Base-by-base conservation (phyloP, 139 green algal genomes). In the Tetradesmus obliquus region DNA sequence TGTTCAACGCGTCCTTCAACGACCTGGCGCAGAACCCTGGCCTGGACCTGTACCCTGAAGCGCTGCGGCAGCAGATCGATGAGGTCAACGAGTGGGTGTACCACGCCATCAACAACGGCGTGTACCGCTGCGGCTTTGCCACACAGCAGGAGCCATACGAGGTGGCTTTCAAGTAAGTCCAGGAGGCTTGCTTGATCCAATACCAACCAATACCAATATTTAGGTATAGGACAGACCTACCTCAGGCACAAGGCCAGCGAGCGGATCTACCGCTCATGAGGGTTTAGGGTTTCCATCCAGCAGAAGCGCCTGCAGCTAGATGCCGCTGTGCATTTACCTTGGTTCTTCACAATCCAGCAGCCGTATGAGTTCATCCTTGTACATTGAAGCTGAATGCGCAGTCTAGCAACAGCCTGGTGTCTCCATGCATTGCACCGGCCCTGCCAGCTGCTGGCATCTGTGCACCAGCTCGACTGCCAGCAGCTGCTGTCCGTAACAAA, bases 61-160 rank as follows among this genome's bases (percentile, higher is more conserved):
- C 93, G 0, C 93, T 98, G 83, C 80, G 94, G 0, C 13, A 85
- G 0, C 80, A 94, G 10, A 99, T 99, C 79, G 97, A 99, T 54
- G 92, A 92, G 9, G 91, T 98, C 22, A 98, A 99, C 92, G 91
- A 93, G 55, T 99, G 97, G 97, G 93, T 98, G 3, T 99, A 99
- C 86, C 90, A 93, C 5, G 84, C 45, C 53, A 99, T 99, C 93
- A 99, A 99, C 96, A 99, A 99, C 87, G 98, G 98, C 17, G 98
- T 99, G 20, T 99, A 99, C 94, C 88, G 96, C 15, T 99, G 96
- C 79, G 98, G 98, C 19, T 99, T 99, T 95, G 98, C 98, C 0
- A 94, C 90, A 3, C 94, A 91, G 58, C 98, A 99, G 91, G 91
- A 94, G 82, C 96, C 98, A 1, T 99, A 99, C 94, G 97, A 99